phyloP scores from a whole-genome alignment of 108 stramenopile species.

The Chaetoceros muelleri region DNA sequence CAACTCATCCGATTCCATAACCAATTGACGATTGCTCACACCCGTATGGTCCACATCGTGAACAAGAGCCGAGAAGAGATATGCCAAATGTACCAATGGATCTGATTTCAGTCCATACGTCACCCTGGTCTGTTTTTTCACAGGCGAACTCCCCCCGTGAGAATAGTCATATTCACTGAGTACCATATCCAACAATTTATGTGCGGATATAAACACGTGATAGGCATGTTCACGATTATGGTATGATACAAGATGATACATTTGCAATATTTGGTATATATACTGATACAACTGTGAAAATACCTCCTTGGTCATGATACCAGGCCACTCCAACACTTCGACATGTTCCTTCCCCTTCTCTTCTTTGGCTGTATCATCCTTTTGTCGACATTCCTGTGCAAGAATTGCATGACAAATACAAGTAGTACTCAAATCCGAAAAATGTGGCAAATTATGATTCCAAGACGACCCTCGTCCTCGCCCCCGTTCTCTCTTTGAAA shows the following conservation, averaged over 20 bases:
- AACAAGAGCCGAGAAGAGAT: conserved; percentile 62
- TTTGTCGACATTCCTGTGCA: neutral
- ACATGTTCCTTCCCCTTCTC: neutral
- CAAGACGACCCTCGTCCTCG: no score
- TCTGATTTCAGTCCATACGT: conserved; percentile 60
- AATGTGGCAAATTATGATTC: neutral
- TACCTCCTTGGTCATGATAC: conserved; percentile 13
- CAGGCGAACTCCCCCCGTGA: neutral
- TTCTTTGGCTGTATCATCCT: neutral
- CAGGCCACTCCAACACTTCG: conserved; percentile 13
- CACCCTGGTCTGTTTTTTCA: neutral
- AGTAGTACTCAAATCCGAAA: neutral
- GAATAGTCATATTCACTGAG: conserved; percentile 11
- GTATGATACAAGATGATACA: conserved; percentile 38
- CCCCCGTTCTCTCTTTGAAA: neutral
- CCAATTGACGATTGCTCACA: conserved; percentile 46
- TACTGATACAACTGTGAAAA: conserved; percentile 30
- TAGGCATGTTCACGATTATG: conserved; percentile 64
- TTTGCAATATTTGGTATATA: conserved; percentile 20
- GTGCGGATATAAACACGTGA: conserved; percentile 55
- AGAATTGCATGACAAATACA: neutral
- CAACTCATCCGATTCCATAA: conserved; percentile 28
- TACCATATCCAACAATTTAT: conserved; percentile 67
- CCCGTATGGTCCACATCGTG: conserved; percentile 69
- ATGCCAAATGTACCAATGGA: conserved; percentile 41